These are phyloP conservation scores for Sporothrix mexicana DNA, from an alignment of 2,329 filamentous ascomycete genomes.

Conservation along the genomic window DNA sequence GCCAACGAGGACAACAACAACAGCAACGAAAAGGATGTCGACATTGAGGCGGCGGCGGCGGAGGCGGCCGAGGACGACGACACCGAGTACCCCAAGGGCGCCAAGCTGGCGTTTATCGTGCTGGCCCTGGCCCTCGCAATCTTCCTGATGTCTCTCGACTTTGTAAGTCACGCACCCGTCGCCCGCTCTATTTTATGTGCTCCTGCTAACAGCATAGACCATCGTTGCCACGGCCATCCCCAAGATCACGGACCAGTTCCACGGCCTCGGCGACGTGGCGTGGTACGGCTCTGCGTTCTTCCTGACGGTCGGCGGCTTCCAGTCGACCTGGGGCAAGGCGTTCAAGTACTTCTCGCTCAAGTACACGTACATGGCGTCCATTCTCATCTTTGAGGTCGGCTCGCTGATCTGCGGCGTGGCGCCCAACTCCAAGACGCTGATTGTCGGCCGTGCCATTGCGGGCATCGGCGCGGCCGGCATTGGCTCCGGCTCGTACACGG, in stretches of 20 bases:
- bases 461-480: constrained; percentile 54
- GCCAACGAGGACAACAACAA: no score
- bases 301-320: constrained; percentile 54
- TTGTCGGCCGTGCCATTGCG: constrained; percentile 59
- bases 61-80: constrained; percentile 32
- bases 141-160: constrained; percentile 58
- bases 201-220: constrained; percentile 49
- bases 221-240: constrained; percentile 64
- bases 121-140: constrained; percentile 54
- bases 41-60: constrained; percentile 14
- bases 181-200: no score
- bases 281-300: constrained; percentile 67
- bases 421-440: constrained; percentile 54
- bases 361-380: constrained; percentile 54
- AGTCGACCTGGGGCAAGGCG: constrained; percentile 55
- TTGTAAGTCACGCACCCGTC: no score
- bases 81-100: constrained; percentile 49
- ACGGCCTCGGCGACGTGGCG: constrained; percentile 58
- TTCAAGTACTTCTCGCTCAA: constrained; percentile 61
- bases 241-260: constrained; percentile 60
- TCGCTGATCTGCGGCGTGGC: constrained; percentile 58
- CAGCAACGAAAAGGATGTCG: background rate
- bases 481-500: constrained; percentile 48
- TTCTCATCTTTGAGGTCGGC: constrained; percentile 62
- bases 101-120: constrained; percentile 52